Evolutionary conservation across 495 filamentous ascomycete species (phyloP), one percentile per base, ranked within the genome.

Genomic region (Cercophora scortea): DNA sequence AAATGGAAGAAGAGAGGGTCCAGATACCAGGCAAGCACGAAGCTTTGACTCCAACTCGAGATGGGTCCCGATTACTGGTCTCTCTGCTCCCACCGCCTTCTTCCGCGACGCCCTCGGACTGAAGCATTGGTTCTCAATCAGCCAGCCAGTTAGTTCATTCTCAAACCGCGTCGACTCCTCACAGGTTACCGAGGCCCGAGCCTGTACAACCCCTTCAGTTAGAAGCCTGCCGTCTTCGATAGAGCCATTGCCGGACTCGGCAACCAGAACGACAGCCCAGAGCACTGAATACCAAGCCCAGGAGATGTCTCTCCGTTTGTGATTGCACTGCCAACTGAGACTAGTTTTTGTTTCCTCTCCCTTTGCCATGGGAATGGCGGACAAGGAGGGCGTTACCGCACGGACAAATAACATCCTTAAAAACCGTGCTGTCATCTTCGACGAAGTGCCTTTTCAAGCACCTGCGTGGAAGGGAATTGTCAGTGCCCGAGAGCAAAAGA

Each of bases 11-110:
- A 54, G 53, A 60, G 60, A 53, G 57, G 53, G 38, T 47, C 61
- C 63, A 51, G 50, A 44, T 51, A 43, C 65, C 79, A 73, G 89
- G 94, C 88, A 93, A 91, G 90, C 79, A 68, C 90, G 72, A 88
- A 83, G 72, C 90, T 90, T 91, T 95, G 90, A 95, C 82, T 75
- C 89, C 87, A 89, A 90, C 88, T 83, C 87, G 60, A 83, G 87
- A 90, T 89, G 91, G 88, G 89, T 89, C 90, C 90, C 77, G 71
- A 57, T 6, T 45, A 41, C 50, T 56, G 55, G 59, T 54, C 55
- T 53, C 40, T 11, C 45, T 15, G 32, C 18, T 7, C 25, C 46
- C 40, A 15, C 18, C n/a, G 40, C 51, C 59, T 42, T 63, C 58
- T 52, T 51, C 54, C 43, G 32, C 15, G 49, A 40, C 41, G 18